These are phyloP conservation scores for Chrysopogon serrulatus DNA, from an alignment of 176 grass and related monocot genomes.

Conservation along the genomic window DNA sequence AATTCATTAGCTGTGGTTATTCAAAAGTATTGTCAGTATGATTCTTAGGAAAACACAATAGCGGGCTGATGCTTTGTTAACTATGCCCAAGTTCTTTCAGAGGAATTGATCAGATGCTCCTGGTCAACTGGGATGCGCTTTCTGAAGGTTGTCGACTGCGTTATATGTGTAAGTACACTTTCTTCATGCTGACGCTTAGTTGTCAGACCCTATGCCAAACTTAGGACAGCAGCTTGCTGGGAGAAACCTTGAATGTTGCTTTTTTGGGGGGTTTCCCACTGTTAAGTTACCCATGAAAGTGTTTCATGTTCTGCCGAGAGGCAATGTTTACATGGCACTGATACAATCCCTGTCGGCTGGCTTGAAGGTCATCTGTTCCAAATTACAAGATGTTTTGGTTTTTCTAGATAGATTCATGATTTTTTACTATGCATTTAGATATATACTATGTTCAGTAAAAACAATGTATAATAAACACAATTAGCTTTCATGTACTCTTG, in stretches of 20 bases:
- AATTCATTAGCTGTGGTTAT: not conserved
- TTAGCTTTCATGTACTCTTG: no score
- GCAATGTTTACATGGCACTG: not conserved
- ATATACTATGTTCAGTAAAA: no score
- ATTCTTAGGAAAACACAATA: not conserved
- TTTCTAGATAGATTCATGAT: no score
- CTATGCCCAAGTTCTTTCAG: not conserved
- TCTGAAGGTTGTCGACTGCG: not conserved
- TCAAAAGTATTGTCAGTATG: not conserved
- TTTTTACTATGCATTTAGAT: no score
- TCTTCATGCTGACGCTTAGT: not conserved
- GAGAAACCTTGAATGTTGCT: not conserved
- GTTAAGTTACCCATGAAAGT: not conserved
- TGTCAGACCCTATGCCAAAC: not conserved
- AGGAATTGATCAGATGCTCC: not conserved
- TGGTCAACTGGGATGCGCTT: not conserved
- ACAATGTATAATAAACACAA: no score
- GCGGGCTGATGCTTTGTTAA: not conserved
- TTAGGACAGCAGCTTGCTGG: not conserved
- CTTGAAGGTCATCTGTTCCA: no score
- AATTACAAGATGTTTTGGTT: no score
- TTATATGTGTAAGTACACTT: conserved; percentile 10
- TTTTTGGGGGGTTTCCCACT: not conserved
- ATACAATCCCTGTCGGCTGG: no score
- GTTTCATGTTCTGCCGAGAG: not conserved